Percentiles rank a stretch among this genome's conserved stretches.
Evolutionary conservation across 2,329 filamentous ascomycete species (phyloP).

Genomic region (Diplodia corticola): DNA sequence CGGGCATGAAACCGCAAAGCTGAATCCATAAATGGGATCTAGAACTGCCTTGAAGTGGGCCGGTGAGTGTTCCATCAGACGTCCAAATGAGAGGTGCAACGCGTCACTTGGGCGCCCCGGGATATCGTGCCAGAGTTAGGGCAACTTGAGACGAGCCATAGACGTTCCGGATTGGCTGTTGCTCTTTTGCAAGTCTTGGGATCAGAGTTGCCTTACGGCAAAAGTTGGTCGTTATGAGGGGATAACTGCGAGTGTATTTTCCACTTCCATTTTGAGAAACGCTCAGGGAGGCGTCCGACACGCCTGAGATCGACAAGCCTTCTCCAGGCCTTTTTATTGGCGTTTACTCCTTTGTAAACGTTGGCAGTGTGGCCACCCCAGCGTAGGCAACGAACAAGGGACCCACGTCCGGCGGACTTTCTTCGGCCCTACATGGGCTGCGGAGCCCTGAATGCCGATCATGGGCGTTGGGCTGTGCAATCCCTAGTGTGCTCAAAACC

Average conservation of each 20-base stretch:
- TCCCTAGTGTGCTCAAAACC: too few species aligned
- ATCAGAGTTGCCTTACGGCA: neutral
- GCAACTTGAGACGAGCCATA: neutral
- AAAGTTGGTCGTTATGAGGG: neutral
- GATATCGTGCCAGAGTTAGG: neutral
- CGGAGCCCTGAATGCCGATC: too few species aligned
- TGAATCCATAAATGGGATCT: too few species aligned
- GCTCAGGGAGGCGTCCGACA: neutral
- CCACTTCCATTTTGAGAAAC: neutral
- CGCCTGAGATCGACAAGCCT: neutral
- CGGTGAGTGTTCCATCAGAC: too few species aligned
- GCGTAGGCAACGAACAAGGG: too few species aligned
- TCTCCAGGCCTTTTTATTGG: neutral
- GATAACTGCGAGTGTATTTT: neutral
- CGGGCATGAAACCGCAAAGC: too few species aligned
- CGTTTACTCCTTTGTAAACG: neutral
- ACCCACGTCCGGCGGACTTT: too few species aligned
- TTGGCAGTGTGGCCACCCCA: slow-evolving; percentile 4
- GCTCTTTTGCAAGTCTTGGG: neutral
- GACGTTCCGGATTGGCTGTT: neutral
- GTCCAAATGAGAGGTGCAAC: too few species aligned
- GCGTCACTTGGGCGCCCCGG: too few species aligned
- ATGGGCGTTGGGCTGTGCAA: too few species aligned
- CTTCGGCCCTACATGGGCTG: too few species aligned
- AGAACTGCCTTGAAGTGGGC: too few species aligned